These are phyloP conservation scores for Sphagnurus paluster DNA, from an alignment of 1,284 basidiomycete species.

Conservation along the genomic window DNA sequence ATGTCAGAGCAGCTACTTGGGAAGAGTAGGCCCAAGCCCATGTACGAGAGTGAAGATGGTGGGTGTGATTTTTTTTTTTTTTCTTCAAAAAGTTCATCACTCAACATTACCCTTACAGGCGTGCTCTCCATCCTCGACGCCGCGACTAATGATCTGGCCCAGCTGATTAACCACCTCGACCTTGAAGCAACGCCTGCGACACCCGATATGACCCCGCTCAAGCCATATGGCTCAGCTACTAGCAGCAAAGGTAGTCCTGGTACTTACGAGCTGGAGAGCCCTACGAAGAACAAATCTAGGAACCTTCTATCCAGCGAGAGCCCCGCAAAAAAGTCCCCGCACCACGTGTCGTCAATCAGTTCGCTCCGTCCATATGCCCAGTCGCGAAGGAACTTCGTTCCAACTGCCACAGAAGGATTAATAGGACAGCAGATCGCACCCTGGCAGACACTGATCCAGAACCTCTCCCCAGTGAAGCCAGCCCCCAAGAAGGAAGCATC, in stretches of 20 bases:
- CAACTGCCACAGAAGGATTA: constrained; percentile 19
- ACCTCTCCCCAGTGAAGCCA: constrained; percentile 46
- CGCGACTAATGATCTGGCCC: constrained; percentile 75
- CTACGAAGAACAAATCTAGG: constrained; percentile 26
- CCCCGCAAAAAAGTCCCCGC: constrained; percentile 36
- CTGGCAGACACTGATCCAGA: constrained; percentile 53
- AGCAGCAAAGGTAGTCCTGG: constrained; percentile 16
- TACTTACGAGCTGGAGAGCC: constrained; percentile 38
- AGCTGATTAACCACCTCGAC: constrained; percentile 72
- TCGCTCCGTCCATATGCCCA: constrained; percentile 65
- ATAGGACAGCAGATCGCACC: constrained; percentile 65
- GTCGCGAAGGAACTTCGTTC: constrained; percentile 29
- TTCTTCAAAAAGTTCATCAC: background rate
- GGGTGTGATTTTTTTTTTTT: constrained; percentile 14
- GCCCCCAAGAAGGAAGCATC: constrained; percentile 22
- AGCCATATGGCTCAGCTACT: constrained; percentile 23
- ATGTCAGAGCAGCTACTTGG: constrained; percentile 65
- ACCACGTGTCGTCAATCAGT: constrained; percentile 47
- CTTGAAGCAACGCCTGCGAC: constrained; percentile 70
- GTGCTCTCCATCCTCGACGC: constrained; percentile 71
- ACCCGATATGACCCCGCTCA: constrained; percentile 45
- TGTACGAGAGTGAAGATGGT: constrained; percentile 58
- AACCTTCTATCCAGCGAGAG: constrained; percentile 22
- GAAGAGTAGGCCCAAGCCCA: constrained; percentile 44
- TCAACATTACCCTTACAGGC: constrained; percentile 34